Evolutionary conservation across 2,329 filamentous ascomycete genomes (phyloP), one percentile per base, ranked within the genome.

Genomic region (Rutstroemia sydowiana): DNA sequence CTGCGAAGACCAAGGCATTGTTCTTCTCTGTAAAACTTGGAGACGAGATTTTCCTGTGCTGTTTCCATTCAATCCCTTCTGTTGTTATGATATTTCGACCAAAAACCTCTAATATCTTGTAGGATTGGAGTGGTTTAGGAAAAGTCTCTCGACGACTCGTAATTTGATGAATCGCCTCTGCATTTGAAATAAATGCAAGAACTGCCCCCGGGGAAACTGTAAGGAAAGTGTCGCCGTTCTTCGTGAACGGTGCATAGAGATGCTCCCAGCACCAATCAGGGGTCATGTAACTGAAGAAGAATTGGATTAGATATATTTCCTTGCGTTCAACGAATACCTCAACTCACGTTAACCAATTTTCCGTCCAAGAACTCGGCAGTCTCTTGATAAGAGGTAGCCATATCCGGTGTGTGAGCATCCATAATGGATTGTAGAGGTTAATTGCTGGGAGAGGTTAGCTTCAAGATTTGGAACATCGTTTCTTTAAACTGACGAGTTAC

Each of bases 21-120:
- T 88, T 91, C 69, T 77, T 82, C 70, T 92, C 87, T 52, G 84
- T 88, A 67, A 92, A 91, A 3, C 80, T 80, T 0, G 85, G 81
- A 26, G 82, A 79, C 0, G 82, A 85, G 40, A 83, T 76, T 68
- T 86, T 88, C 55, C 87, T 78, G 65, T 92, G 87, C 68, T 79
- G 75, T 30, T 82, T 81, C 87, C 86, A 92, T 26, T 77, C 68
- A 1, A 72, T 64, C 1, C 86, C 86, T 66, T 91, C 87, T 2
- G 83, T 81, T 0, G 80, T 81, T 20, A 91, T 69, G 1, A 91
- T 76, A 63, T 88, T 92, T 51, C 80, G 75, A 32, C 87, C 87
- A 64, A 85, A 91, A 20, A 85, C 70, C 43, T 81, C 75, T 28
- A 87, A 69, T 13, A 78, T 71, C 16, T 66, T 66, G 61, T 87